These are phyloP conservation scores for Solanum lycopersicoides DNA, from an alignment of 257 asterid genomes.

Conservation along the genomic window DNA sequence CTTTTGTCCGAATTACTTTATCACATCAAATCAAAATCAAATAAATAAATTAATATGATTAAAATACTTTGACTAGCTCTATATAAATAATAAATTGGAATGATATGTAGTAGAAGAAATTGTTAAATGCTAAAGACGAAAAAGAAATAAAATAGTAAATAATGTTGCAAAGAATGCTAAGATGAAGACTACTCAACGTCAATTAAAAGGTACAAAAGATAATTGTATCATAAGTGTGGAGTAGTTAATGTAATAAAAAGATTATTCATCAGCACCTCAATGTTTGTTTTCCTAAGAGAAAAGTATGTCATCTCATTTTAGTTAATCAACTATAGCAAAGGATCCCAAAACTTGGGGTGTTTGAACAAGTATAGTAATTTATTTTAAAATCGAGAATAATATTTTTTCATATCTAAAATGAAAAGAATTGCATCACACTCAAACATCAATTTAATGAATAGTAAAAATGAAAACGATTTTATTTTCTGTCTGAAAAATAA, in stretches of 20 bases:
- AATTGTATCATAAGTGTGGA: too few species aligned
- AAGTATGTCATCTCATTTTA: background rate
- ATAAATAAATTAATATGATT: background rate
- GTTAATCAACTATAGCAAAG: background rate
- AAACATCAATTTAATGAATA: background rate
- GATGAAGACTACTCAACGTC: too few species aligned
- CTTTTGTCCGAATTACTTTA: background rate
- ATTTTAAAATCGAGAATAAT: background rate
- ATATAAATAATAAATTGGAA: background rate
- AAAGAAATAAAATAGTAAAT: background rate
- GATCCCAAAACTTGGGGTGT: background rate
- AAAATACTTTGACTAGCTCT: background rate
- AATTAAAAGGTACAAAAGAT: too few species aligned
- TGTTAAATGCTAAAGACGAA: background rate
- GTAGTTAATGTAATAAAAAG: too few species aligned
- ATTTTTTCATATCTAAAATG: background rate
- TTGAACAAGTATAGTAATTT: background rate
- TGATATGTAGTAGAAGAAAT: background rate
- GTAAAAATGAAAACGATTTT: background rate
- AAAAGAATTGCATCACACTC: background rate
- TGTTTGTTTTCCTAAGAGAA: background rate
- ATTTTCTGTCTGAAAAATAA: background rate
- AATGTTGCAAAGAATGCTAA: background rate
- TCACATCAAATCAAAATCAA: accelerated
- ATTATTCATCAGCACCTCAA: too few species aligned